Percentiles rank a stretch among this genome's conserved stretches.
Conservation (phyloP, 2,329 filamentous ascomycete species). For the Lachnellula willkommii region DNA sequence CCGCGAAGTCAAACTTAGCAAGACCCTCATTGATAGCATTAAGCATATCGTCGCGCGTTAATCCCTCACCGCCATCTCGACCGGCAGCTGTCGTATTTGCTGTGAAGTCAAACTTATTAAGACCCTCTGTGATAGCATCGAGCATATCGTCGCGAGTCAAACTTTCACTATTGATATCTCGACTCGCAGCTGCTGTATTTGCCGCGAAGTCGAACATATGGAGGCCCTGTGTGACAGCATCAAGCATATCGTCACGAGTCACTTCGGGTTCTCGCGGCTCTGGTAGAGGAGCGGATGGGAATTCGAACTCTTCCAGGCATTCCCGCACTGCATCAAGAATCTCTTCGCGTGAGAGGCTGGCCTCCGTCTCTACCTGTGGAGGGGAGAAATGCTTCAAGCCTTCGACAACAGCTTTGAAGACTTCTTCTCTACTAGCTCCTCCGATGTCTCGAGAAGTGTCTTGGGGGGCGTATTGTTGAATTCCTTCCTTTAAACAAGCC, state of each 20-base stretch:
- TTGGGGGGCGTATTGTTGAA: slow-evolving; percentile 63
- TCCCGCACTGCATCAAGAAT: slow-evolving; percentile 79
- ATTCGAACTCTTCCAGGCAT: slow-evolving; percentile 80
- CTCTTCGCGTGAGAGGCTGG: slow-evolving; percentile 71
- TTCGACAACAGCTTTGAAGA: slow-evolving; percentile 79
- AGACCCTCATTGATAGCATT: slow-evolving; percentile 56
- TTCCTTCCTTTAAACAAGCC: slow-evolving; percentile 77
- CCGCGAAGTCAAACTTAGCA: slow-evolving; percentile 64
- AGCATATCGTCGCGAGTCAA: slow-evolving; percentile 65
- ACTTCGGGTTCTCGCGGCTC: slow-evolving; percentile 50
- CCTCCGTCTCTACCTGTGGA: slow-evolving; percentile 64
- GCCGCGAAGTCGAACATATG: slow-evolving; percentile 42
- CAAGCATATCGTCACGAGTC: slow-evolving; percentile 56
- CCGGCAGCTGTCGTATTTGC: slow-evolving; percentile 39
- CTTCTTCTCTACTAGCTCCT: slow-evolving; percentile 73
- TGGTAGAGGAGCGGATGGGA: slow-evolving; percentile 57
- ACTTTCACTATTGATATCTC: slow-evolving; percentile 62
- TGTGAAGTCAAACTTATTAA: slow-evolving; percentile 42
- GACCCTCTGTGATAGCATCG: slow-evolving; percentile 54
- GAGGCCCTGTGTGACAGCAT: slow-evolving; percentile 56
- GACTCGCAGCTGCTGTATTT: slow-evolving; percentile 33
- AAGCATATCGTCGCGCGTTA: slow-evolving; percentile 66
- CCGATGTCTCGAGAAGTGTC: slow-evolving; percentile 38
- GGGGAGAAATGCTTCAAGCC: slow-evolving; percentile 76
- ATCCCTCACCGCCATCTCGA: slow-evolving; percentile 49